Conservation (phyloP, 1,139 yeast species). For the Lodderomyces oxycetoniae region DNA sequence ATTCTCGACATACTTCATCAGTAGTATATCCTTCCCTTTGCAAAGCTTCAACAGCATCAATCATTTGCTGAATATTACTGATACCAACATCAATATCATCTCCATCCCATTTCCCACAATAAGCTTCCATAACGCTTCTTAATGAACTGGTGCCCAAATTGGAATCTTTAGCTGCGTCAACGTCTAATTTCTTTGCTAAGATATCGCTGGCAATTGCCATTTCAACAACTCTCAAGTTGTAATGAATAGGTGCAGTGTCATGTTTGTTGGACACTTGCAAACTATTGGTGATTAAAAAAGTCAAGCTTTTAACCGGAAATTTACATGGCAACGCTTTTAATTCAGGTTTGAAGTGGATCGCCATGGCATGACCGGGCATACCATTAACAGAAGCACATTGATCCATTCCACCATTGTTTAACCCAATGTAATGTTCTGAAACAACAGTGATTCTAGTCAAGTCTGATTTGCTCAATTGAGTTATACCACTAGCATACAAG, state of each 20-base stretch:
- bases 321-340: slow-evolving; percentile 53
- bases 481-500: slow-evolving; percentile 49
- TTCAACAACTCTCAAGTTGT: slow-evolving; percentile 68
- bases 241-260: slow-evolving; percentile 66
- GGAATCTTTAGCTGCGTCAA: slow-evolving; percentile 39
- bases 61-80: slow-evolving; percentile 34
- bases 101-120: slow-evolving; percentile 39
- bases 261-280: slow-evolving; percentile 60
- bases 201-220: slow-evolving; percentile 60
- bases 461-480: slow-evolving; percentile 43
- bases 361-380: slow-evolving; percentile 53
- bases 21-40: slow-evolving; percentile 44
- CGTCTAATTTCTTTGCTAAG: slow-evolving; percentile 44
- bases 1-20: slow-evolving; percentile 43
- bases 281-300: slow-evolving; percentile 61
- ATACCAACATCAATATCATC: slow-evolving; percentile 42
- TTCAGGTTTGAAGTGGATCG: slow-evolving; percentile 59
- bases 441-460: slow-evolving; percentile 61
- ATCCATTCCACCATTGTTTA: slow-evolving; percentile 77
- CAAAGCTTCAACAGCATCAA: slow-evolving; percentile 35
- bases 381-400: slow-evolving; percentile 73
- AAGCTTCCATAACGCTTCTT: slow-evolving; percentile 56
- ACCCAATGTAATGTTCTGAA: slow-evolving; percentile 70
- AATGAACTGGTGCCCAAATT: slow-evolving; percentile 50
- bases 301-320: slow-evolving; percentile 48